These are phyloP conservation scores for Saturnispora halmiae DNA, from an alignment of 805 yeast species.

Conservation along the genomic window DNA sequence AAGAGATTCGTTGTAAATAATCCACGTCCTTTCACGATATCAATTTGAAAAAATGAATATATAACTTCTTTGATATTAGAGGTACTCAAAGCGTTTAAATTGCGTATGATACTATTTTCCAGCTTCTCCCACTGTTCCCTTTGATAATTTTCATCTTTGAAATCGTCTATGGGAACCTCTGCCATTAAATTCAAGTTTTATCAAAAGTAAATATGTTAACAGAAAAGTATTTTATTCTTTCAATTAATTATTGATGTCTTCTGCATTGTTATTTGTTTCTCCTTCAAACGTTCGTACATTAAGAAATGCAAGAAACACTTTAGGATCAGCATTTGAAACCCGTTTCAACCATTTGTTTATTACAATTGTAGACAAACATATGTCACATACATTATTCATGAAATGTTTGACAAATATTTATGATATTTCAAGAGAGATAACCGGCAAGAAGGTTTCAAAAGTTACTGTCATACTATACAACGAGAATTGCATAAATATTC, in stretches of 20 bases:
- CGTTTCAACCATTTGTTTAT: background rate
- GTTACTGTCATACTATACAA: conserved; percentile 3
- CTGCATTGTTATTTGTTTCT: background rate
- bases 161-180: conserved; percentile 9
- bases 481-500: background rate
- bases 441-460: background rate
- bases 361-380: background rate
- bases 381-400: conserved; percentile 3
- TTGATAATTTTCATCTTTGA: conserved; percentile 35
- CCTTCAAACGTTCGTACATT: background rate
- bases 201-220: background rate
- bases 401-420: conserved; percentile 7
- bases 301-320: background rate
- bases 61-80: conserved; percentile 42
- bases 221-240: background rate
- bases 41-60: conserved; percentile 43
- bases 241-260: background rate
- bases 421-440: background rate
- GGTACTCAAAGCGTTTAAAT: conserved; percentile 37
- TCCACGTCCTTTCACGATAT: conserved; percentile 55
- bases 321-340: background rate
- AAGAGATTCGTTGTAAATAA: conserved; percentile 48
- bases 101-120: conserved; percentile 38
- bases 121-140: conserved; percentile 47
- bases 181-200: background rate